Conservation (phyloP, 768 basidiomycete species). For the Chalciporus pseudorubinellus region DNA sequence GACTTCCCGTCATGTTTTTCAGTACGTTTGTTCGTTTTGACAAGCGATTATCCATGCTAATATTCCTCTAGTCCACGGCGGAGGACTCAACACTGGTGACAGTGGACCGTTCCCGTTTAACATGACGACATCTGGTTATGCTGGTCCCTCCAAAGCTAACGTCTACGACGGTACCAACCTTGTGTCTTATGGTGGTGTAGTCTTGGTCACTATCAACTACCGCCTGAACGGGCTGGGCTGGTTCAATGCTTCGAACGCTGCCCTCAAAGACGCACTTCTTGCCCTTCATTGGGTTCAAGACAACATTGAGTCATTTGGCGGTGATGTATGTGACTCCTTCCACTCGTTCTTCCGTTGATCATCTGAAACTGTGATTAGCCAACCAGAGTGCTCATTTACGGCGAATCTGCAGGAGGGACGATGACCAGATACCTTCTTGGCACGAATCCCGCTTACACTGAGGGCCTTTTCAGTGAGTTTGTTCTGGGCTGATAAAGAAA, state of each 20-base stretch:
- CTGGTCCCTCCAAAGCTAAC: conserved; percentile 18
- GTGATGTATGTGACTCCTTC: conserved; percentile 24
- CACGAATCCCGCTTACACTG: conserved; percentile 19
- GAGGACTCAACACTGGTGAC: conserved; percentile 16
- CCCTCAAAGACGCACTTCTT: conserved; percentile 30
- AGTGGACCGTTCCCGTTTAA: conserved; percentile 20
- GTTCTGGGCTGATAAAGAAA: too few relatives aligned
- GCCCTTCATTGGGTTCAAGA: conserved; percentile 38
- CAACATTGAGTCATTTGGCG: conserved; percentile 37
- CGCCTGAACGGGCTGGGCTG: conserved; percentile 20
- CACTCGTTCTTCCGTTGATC: neutral
- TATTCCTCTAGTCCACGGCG: conserved; percentile 15
- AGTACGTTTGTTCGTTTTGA: neutral
- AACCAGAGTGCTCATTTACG: conserved; percentile 17
- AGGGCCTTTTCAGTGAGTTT: conserved; percentile 17
- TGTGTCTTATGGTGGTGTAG: conserved; percentile 24
- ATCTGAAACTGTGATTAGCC: neutral
- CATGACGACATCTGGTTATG: conserved; percentile 19
- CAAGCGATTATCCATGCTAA: too few relatives aligned
- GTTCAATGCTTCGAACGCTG: conserved; percentile 26
- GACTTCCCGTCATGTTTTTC: conserved; percentile 21
- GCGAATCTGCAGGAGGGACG: conserved; percentile 20
- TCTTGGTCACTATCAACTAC: conserved; percentile 25
- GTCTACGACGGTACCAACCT: conserved; percentile 24
- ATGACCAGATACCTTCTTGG: conserved; percentile 16